These are phyloP conservation scores for Erythrophleum ivorense DNA, from an alignment of 331 rosid genomes.

Conservation along the genomic window DNA sequence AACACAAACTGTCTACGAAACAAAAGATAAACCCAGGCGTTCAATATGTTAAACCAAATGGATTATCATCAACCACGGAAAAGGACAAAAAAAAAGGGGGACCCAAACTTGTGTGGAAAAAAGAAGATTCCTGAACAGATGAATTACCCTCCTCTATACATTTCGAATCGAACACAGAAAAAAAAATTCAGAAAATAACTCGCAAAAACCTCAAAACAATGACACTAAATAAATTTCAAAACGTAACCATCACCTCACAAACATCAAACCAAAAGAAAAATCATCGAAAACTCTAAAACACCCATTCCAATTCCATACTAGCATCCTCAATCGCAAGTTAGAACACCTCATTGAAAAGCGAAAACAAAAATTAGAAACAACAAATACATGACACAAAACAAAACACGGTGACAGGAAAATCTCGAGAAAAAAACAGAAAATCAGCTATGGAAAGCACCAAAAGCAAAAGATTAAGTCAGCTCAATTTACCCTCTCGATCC, in stretches of 20 bases:
- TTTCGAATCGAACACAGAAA: neutral
- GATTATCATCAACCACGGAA: too few species aligned
- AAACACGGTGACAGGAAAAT: neutral
- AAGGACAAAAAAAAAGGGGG: too few species aligned
- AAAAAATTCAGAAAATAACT: neutral
- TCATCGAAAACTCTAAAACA: neutral
- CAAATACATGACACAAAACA: neutral
- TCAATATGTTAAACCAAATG: too few species aligned
- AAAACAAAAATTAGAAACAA: neutral
- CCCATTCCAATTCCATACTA: neutral
- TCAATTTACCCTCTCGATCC: constrained; percentile 36
- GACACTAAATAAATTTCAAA: neutral
- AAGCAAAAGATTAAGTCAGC: neutral
- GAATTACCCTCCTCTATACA: neutral
- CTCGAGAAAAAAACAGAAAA: neutral
- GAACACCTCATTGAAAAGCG: neutral
- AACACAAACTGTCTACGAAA: neutral
- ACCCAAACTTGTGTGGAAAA: too few species aligned
- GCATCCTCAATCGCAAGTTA: neutral
- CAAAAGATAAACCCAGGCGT: neutral
- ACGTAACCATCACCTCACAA: neutral
- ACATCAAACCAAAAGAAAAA: neutral
- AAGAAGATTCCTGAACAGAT: too few species aligned
- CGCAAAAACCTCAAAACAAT: neutral
- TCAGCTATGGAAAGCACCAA: neutral